Conservation (phyloP, 441 rosid genomes). For the Euphorbia corollata region DNA sequence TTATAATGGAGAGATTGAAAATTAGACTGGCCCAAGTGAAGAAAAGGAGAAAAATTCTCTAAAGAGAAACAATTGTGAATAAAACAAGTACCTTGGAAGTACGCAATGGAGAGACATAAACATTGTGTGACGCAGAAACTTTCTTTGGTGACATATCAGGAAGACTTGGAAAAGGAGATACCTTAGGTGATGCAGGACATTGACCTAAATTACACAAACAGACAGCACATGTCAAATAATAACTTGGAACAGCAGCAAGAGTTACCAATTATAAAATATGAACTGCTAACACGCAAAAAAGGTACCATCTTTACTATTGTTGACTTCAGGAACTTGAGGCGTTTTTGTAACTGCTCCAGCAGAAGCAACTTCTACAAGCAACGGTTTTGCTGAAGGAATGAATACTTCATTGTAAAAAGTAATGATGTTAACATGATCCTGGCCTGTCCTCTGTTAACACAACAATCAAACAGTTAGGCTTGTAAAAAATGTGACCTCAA, state of each 20-base stretch:
- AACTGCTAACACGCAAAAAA: neutral
- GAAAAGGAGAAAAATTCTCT: neutral
- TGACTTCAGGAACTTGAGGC: slow-evolving; percentile 42
- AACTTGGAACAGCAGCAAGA: slow-evolving; percentile 11
- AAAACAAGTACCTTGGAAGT: slow-evolving; percentile 64
- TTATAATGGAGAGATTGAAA: neutral
- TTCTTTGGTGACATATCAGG: slow-evolving; percentile 99
- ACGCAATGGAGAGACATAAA: slow-evolving; percentile 90
- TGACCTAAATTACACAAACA: slow-evolving; percentile 42
- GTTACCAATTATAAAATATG: neutral
- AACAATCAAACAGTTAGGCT: slow-evolving; percentile 26
- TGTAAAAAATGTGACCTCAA: slow-evolving; percentile 14
- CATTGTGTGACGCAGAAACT: slow-evolving; percentile 81
- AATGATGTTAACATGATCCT: slow-evolving; percentile 79
- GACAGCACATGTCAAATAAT: slow-evolving; percentile 21
- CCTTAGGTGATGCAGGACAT: slow-evolving; percentile 84
- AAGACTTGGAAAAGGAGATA: slow-evolving; percentile 71
- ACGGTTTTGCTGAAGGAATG: slow-evolving; percentile 69
- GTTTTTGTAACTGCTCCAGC: slow-evolving; percentile 37
- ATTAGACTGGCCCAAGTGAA: neutral
- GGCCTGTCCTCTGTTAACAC: slow-evolving; percentile 62
- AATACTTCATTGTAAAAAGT: slow-evolving; percentile 88
- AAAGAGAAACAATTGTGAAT: slow-evolving; percentile 1
- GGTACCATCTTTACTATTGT: slow-evolving; percentile 53
- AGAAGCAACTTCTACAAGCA: slow-evolving; percentile 75